Evolutionary conservation across 306 rosid species (phyloP).

Genomic region (Glycine latifolia): DNA sequence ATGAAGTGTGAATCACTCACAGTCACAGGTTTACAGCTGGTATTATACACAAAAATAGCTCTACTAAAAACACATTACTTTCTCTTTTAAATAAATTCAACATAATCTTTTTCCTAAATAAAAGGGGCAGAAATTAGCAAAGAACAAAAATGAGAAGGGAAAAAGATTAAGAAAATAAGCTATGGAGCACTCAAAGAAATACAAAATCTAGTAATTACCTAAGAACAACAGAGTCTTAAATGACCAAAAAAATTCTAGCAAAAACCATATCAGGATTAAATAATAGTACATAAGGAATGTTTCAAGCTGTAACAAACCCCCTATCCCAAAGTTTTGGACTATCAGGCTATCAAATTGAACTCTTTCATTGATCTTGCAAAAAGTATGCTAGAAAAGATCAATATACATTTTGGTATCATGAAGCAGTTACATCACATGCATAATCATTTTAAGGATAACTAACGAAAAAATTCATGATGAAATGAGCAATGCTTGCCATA

Average conservation of each 20-base stretch:
- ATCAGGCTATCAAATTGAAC: not conserved
- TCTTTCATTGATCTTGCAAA: not conserved
- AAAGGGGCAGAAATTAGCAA: not conserved
- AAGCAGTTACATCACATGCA: not conserved
- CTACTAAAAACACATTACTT: no score
- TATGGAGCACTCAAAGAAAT: not conserved
- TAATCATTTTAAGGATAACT: not conserved
- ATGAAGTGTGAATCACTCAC: no score
- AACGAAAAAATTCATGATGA: not conserved
- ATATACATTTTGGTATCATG: not conserved
- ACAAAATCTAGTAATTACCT: not conserved
- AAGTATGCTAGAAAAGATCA: not conserved
- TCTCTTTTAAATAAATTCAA: no score
- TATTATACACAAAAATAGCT: no score
- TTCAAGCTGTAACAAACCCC: not conserved
- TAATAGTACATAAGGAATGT: not conserved
- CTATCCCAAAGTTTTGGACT: not conserved
- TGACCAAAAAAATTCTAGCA: no score
- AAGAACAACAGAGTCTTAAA: slow-evolving; percentile 9
- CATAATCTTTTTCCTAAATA: slow-evolving; percentile 65
- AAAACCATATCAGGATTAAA: no score
- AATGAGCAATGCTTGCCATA: not conserved
- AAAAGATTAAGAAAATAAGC: not conserved
- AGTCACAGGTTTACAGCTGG: no score
- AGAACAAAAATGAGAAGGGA: not conserved